phyloP scores from a whole-genome alignment of 2,329 filamentous ascomycete species.

The Pleomassaria siparia region DNA sequence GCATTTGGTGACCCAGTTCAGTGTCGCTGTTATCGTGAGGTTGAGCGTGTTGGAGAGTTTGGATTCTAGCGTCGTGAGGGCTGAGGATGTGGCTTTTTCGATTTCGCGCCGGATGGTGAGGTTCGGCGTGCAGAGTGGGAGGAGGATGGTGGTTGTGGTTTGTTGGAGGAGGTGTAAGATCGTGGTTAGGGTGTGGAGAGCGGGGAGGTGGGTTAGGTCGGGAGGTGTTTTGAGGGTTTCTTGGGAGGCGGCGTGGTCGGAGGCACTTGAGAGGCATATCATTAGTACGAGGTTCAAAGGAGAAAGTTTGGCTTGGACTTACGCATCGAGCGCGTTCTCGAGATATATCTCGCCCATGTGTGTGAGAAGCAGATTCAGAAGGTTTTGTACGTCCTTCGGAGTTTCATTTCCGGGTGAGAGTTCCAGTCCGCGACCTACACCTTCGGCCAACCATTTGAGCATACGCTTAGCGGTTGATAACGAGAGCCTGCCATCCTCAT shows the following conservation, averaged over 20 bases:
- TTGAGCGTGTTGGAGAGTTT: conserved; percentile 75
- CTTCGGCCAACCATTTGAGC: conserved; percentile 96
- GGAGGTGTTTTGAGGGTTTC: conserved; percentile 83
- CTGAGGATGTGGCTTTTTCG: conserved; percentile 75
- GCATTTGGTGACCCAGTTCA: conserved; percentile 74
- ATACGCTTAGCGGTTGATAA: conserved; percentile 93
- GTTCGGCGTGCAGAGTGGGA: conserved; percentile 85
- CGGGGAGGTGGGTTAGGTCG: conserved; percentile 79
- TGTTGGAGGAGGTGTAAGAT: conserved; percentile 93
- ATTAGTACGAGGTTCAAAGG: neutral
- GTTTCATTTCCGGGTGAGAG: conserved; percentile 86
- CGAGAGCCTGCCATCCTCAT: conserved; percentile 83
- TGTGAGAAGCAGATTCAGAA: conserved; percentile 79
- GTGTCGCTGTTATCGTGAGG: conserved; percentile 68
- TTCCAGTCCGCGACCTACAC: conserved; percentile 86
- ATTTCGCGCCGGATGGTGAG: conserved; percentile 88
- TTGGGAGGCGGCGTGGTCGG: conserved; percentile 72
- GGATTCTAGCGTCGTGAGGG: conserved; percentile 77
- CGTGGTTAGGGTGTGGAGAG: conserved; percentile 77
- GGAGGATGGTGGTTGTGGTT: conserved; percentile 85
- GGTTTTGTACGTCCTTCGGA: conserved; percentile 85
- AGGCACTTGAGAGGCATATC: conserved; percentile 39
- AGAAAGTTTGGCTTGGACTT: conserved; percentile 22
- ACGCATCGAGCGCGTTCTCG: conserved; percentile 64
- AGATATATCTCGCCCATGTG: conserved; percentile 85